phyloP scores from a whole-genome alignment of 441 rosid genomes.

The Cnidoscolus chayamansa region DNA sequence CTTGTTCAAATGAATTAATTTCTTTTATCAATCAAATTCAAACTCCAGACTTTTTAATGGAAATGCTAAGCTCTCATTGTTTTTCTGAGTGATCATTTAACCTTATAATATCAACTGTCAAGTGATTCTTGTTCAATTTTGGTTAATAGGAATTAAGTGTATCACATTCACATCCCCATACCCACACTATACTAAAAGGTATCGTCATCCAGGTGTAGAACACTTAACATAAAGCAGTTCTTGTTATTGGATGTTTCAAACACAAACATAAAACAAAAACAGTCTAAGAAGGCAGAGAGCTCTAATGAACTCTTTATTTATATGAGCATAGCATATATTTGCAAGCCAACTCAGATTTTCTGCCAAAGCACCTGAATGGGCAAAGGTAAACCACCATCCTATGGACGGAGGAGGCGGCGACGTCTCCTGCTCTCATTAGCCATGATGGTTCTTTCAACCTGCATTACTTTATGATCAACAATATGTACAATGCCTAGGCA shows the following conservation, averaged over 20 bases:
- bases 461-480: background rate
- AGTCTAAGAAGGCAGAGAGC: background rate
- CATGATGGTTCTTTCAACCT: conserved; percentile 17
- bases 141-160: too few relatives aligned
- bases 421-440: background rate
- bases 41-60: too few relatives aligned
- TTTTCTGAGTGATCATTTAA: too few relatives aligned
- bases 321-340: background rate
- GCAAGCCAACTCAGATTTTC: background rate
- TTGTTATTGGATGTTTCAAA: background rate
- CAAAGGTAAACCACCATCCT: background rate
- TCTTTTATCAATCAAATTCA: too few relatives aligned
- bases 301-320: background rate
- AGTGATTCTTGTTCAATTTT: too few relatives aligned
- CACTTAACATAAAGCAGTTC: background rate
- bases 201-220: too few relatives aligned
- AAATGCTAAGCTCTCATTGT: too few relatives aligned
- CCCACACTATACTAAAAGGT: too few relatives aligned
- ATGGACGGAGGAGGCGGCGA: background rate
- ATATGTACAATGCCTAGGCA: background rate
- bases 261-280: background rate
- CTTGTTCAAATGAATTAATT: too few relatives aligned
- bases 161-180: too few relatives aligned
- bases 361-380: background rate
- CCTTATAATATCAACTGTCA: too few relatives aligned